A percentile compares a stretch with the other conserved stretches of the same genome.
phyloP scores from a whole-genome alignment of 2,329 filamentous ascomycete genomes.

The Talaromyces sp. region DNA sequence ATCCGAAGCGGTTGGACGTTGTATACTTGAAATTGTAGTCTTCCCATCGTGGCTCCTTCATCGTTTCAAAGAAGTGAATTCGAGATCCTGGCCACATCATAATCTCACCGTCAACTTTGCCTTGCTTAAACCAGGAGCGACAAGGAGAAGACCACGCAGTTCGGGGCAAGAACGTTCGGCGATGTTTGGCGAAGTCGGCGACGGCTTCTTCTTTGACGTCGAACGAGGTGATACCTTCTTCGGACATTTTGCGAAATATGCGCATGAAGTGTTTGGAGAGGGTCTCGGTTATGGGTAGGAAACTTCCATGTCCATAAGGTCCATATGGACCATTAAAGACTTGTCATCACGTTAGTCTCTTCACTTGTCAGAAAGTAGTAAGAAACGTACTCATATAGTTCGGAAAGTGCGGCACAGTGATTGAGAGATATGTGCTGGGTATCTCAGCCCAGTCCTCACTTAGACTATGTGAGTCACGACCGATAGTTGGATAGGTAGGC shows the following conservation, averaged over 20 bases:
- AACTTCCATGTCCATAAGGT: neutral
- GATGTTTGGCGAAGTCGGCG: neutral
- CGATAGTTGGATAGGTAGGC: too few species aligned
- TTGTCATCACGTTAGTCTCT: too few species aligned
- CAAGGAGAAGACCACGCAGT: neutral
- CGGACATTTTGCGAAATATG: neutral
- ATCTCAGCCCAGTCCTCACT: too few species aligned
- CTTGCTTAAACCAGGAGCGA: neutral
- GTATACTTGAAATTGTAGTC: slow-evolving; percentile 25
- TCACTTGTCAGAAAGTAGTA: too few species aligned
- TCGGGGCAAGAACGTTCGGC: neutral
- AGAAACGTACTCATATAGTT: too few species aligned
- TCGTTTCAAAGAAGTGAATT: slow-evolving; percentile 26
- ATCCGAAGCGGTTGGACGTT: slow-evolving; percentile 21
- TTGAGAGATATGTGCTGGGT: too few species aligned
- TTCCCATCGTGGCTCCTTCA: slow-evolving; percentile 26
- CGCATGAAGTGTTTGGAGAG: neutral
- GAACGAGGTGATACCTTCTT: neutral
- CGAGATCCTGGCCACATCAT: slow-evolving; percentile 25
- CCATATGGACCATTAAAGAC: neutral
- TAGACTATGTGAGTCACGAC: too few species aligned
- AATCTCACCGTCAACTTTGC: slow-evolving; percentile 13
- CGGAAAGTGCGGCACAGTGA: too few species aligned
- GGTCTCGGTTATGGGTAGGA: neutral
- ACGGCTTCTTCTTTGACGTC: neutral